Evolutionary conservation across 2,329 filamentous ascomycete genomes (phyloP).

Genomic region (Emmonsia crescens): DNA sequence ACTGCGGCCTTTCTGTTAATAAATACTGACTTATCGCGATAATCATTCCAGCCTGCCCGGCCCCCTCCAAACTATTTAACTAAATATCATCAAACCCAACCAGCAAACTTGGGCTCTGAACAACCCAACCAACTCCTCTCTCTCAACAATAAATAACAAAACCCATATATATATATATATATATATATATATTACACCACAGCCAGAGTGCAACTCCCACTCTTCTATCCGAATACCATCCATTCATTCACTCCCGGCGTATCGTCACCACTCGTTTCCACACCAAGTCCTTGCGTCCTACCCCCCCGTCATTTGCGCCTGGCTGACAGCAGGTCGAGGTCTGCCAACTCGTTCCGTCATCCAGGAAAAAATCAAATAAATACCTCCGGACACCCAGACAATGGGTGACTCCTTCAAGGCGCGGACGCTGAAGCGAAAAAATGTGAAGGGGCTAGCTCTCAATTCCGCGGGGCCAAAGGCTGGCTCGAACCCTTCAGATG

Average conservation of each 20-base stretch:
- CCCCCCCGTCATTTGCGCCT: not conserved
- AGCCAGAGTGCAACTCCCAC: too few relatives aligned
- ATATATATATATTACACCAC: not conserved
- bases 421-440: slow-evolving; percentile 94
- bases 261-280: not conserved
- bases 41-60: not conserved
- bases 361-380: not conserved
- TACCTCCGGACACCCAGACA: slow-evolving; percentile 10
- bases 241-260: not conserved
- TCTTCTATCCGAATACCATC: not conserved
- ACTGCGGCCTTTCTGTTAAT: not conserved
- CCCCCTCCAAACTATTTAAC: not conserved
- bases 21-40: not conserved
- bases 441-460: slow-evolving; percentile 89
- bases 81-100: too few relatives aligned
- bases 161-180: not conserved
- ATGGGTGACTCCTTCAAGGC: slow-evolving; percentile 55
- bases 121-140: not conserved
- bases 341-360: slow-evolving; percentile 7
- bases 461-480: slow-evolving; percentile 64
- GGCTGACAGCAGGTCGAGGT: not conserved
- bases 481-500: slow-evolving; percentile 59
- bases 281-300: not conserved
- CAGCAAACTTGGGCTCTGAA: not conserved
- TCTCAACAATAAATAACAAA: not conserved